These are phyloP conservation scores for Sclerotinia spermophila DNA, from an alignment of 2,329 filamentous ascomycete species.

Conservation along the genomic window DNA sequence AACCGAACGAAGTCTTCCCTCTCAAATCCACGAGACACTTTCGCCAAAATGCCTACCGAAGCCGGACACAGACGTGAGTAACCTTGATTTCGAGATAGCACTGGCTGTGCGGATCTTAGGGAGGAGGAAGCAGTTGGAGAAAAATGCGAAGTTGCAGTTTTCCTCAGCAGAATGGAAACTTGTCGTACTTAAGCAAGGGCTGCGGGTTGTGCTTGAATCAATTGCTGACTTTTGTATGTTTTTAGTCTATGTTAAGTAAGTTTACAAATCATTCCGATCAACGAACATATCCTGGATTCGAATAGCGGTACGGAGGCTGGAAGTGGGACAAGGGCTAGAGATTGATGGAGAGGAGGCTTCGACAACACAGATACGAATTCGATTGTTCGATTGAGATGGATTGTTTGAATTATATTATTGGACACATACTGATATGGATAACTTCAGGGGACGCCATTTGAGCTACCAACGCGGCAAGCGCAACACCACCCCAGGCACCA, in stretches of 20 bases:
- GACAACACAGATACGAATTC: conserved; percentile 14
- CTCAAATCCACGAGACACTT: conserved; percentile 45
- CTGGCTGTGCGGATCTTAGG: not conserved
- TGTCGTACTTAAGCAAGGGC: not conserved
- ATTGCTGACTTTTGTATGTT: conserved; percentile 33
- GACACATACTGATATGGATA: conserved; percentile 12
- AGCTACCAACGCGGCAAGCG: conserved; percentile 96
- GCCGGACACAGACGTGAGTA: conserved; percentile 84
- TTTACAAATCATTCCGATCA: conserved; percentile 37
- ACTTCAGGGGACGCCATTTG: conserved; percentile 86
- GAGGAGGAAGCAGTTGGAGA: not conserved
- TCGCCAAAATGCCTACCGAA: conserved; percentile 82
- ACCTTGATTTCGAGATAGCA: conserved; percentile 18
- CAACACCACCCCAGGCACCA: conserved; percentile 83
- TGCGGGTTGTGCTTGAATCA: conserved; percentile 14
- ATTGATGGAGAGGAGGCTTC: not conserved
- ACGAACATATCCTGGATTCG: not conserved
- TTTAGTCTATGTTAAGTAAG: conserved; percentile 87
- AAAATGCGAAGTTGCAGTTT: not conserved
- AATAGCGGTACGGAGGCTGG: not conserved
- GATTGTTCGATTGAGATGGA: not conserved
- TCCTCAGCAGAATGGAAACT: not conserved
- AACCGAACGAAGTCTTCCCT: conserved; percentile 36
- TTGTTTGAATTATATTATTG: not conserved
- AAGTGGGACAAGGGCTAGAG: not conserved